Conservation (phyloP, 305 asterid species). For the Fraxinus floribunda region DNA sequence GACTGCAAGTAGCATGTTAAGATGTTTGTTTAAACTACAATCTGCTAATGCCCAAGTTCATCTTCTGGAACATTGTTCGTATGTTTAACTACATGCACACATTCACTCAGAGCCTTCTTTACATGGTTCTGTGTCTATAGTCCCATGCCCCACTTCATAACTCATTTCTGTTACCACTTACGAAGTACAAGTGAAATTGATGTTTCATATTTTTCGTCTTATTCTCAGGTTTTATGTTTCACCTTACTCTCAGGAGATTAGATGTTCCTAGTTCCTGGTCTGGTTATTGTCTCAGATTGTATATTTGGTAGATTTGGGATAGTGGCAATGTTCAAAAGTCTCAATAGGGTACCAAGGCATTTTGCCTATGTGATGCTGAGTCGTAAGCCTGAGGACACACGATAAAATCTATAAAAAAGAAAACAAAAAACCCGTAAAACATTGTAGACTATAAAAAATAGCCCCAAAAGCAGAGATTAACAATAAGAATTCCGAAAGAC, state of each 20-base stretch:
- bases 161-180: neutral
- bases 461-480: neutral
- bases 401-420: neutral
- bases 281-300: slow-evolving; percentile 3
- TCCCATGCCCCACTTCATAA: slow-evolving; percentile 4
- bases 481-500: neutral
- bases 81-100: neutral
- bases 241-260: slow-evolving; percentile 2
- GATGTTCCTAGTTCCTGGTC: slow-evolving; percentile 1
- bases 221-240: slow-evolving; percentile 2
- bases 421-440: neutral
- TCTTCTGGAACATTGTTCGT: neutral
- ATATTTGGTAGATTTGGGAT: neutral
- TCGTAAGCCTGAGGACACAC: neutral
- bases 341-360: neutral
- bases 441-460: neutral
- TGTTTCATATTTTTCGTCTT: neutral
- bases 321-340: neutral
- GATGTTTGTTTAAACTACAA: neutral
- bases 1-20: neutral
- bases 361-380: neutral
- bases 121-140: neutral
- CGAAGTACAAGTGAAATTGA: neutral
- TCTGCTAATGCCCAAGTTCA: neutral
- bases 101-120: neutral